A percentile compares a stretch with the other conserved stretches of the same genome.
phyloP scores from a whole-genome alignment of 1,284 basidiomycete genomes.

The Cutaneotrichosporon sp. region DNA sequence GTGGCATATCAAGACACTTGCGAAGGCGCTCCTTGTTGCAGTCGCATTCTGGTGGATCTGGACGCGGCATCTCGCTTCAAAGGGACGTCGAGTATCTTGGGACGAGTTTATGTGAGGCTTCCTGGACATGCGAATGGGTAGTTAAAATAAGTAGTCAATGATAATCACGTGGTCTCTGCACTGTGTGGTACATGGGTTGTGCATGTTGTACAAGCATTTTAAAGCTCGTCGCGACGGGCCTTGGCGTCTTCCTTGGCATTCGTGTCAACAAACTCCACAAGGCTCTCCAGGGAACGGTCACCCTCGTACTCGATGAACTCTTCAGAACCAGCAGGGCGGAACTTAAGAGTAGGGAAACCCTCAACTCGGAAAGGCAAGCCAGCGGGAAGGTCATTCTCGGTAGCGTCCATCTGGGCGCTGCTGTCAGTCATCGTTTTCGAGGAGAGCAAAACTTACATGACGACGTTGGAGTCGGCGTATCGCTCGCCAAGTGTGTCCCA shows the following conservation, averaged over 20 bases:
- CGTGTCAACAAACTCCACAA: constrained; percentile 77
- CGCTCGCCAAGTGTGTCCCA: constrained; percentile 90
- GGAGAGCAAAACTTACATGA: constrained; percentile 60
- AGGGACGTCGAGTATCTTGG: constrained; percentile 12
- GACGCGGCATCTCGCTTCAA: constrained; percentile 12
- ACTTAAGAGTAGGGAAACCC: constrained; percentile 91
- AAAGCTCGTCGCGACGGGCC: constrained; percentile 43
- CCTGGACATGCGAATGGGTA: too few species aligned
- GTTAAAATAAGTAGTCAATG: too few species aligned
- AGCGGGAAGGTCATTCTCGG: constrained; percentile 91
- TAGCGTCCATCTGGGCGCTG: constrained; percentile 93
- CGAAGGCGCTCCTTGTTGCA: constrained; percentile 10
- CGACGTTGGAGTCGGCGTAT: constrained; percentile 73
- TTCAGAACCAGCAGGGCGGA: constrained; percentile 81
- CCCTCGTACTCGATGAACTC: constrained; percentile 91
- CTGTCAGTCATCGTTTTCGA: constrained; percentile 10
- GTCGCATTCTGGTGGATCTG: constrained; percentile 14
- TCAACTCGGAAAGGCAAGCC: constrained; percentile 75
- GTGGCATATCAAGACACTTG: constrained; percentile 19
- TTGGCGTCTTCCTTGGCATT: constrained; percentile 58
- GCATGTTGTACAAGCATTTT: constrained; percentile 12
- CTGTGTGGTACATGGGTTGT: constrained; percentile 1
- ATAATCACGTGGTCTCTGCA: too few species aligned
- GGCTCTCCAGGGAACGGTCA: constrained; percentile 78
- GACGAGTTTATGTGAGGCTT: too few species aligned